Percentiles rank a stretch among this genome's conserved stretches.
These are phyloP conservation scores for Entonaema liquescens DNA, from an alignment of 495 filamentous ascomycete genomes.

Conservation along the genomic window DNA sequence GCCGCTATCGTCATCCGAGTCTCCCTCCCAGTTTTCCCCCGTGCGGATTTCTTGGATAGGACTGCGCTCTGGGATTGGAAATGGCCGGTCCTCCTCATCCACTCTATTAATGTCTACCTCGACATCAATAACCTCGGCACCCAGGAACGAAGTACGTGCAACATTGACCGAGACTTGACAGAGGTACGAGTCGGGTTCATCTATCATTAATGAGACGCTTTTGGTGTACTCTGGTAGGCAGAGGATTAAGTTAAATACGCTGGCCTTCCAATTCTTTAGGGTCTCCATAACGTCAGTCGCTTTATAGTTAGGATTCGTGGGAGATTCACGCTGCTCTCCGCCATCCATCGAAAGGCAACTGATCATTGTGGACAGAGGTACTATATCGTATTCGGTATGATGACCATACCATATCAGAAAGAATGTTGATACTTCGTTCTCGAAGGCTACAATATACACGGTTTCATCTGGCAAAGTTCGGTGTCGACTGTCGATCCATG, in stretches of 20 bases:
- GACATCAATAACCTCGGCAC: neutral
- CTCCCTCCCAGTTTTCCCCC: too few relatives aligned
- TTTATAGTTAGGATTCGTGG: neutral
- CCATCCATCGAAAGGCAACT: too few relatives aligned
- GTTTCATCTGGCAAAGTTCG: neutral
- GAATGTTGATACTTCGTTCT: constrained; percentile 2
- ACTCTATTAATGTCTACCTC: neutral
- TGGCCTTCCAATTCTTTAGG: neutral
- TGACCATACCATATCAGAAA: neutral
- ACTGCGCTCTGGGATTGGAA: too few relatives aligned
- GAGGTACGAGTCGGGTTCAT: neutral
- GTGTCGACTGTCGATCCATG: neutral
- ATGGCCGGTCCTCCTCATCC: too few relatives aligned
- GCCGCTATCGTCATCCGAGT: neutral
- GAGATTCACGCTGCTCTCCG: too few relatives aligned
- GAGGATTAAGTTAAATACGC: neutral
- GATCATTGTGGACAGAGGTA: too few relatives aligned
- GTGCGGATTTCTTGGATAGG: too few relatives aligned
- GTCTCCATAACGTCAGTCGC: neutral
- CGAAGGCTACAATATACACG: neutral
- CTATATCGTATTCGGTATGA: neutral
- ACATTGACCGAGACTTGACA: neutral
- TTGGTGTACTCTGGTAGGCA: neutral
- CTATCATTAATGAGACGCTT: neutral
- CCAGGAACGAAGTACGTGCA: neutral